These are phyloP conservation scores for Pseudonitzschia multistriata DNA, from an alignment of 108 stramenopile genomes.

Conservation along the genomic window DNA sequence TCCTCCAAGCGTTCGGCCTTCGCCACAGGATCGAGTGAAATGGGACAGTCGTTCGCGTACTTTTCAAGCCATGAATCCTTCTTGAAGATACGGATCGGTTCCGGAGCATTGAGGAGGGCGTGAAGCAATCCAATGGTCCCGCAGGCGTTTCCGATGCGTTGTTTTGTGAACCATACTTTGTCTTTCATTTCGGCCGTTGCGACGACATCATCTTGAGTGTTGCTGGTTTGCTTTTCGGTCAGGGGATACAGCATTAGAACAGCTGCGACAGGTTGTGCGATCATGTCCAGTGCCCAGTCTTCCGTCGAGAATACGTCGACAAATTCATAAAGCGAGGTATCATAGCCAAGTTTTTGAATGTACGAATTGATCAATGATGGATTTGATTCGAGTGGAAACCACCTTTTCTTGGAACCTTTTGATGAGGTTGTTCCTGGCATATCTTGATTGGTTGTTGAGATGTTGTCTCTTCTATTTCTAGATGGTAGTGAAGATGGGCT, in stretches of 20 bases:
- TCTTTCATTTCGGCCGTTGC: slow-evolving; percentile 21
- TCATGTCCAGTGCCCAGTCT: slow-evolving; percentile 81
- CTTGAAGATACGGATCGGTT: slow-evolving; percentile 31
- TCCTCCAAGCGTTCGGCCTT: slow-evolving; percentile 61
- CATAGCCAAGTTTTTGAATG: slow-evolving; percentile 72
- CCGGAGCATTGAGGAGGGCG: slow-evolving; percentile 54
- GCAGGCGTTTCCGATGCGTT: slow-evolving; percentile 82
- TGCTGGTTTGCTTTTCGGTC: slow-evolving; percentile 34
- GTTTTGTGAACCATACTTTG: slow-evolving; percentile 65
- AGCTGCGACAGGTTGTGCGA: slow-evolving; percentile 63
- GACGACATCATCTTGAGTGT: slow-evolving; percentile 17
- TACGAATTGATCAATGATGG: slow-evolving; percentile 80
- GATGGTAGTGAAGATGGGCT: too few relatives aligned
- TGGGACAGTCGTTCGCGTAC: slow-evolving; percentile 45
- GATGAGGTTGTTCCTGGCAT: not conserved
- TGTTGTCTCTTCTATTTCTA: too few relatives aligned
- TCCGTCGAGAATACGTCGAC: slow-evolving; percentile 76
- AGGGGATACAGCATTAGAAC: slow-evolving; percentile 74
- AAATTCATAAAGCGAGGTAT: slow-evolving; percentile 60
- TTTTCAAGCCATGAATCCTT: slow-evolving; percentile 54
- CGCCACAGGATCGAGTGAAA: slow-evolving; percentile 35
- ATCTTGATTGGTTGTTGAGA: not conserved
- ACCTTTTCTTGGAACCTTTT: slow-evolving; percentile 14
- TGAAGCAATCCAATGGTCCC: slow-evolving; percentile 82
- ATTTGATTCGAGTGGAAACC: slow-evolving; percentile 84